Percentiles rank a stretch among this genome's conserved stretches.
These are phyloP conservation scores for Solanum virginianum DNA, from an alignment of 257 asterid species.

Conservation along the genomic window DNA sequence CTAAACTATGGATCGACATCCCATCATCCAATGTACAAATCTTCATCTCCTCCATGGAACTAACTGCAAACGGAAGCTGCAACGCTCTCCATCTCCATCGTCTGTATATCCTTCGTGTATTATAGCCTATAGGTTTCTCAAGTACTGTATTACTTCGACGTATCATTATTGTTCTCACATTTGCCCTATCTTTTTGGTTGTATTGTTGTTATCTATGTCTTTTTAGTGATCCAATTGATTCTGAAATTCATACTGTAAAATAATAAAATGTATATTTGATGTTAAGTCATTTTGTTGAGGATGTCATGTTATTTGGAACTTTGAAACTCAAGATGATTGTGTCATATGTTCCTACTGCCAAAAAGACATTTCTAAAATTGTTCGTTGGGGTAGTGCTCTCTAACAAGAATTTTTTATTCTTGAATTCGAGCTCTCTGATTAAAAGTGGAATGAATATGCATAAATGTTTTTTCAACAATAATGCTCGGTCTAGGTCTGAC, in stretches of 20 bases:
- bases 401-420: too few species aligned
- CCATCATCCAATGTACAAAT: constrained; percentile 53
- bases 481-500: fast-evolving
- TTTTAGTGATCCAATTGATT: neutral
- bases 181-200: neutral
- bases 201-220: neutral
- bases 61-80: constrained; percentile 10
- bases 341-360: neutral
- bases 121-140: neutral
- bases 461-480: too few species aligned
- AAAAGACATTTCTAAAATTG: neutral
- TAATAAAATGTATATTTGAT: neutral
- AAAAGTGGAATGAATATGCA: too few species aligned
- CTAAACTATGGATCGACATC: constrained; percentile 51
- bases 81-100: neutral
- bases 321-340: neutral
- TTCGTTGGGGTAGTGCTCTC: too few species aligned
- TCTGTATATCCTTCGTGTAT: constrained; percentile 31
- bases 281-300: neutral
- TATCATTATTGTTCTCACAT: neutral
- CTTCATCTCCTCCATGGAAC: constrained; percentile 87
- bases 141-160: neutral
- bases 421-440: too few species aligned
- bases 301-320: neutral
- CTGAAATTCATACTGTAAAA: neutral